phyloP scores from a whole-genome alignment of 345 rosid genomes.

The Eucalyptus rudis region DNA sequence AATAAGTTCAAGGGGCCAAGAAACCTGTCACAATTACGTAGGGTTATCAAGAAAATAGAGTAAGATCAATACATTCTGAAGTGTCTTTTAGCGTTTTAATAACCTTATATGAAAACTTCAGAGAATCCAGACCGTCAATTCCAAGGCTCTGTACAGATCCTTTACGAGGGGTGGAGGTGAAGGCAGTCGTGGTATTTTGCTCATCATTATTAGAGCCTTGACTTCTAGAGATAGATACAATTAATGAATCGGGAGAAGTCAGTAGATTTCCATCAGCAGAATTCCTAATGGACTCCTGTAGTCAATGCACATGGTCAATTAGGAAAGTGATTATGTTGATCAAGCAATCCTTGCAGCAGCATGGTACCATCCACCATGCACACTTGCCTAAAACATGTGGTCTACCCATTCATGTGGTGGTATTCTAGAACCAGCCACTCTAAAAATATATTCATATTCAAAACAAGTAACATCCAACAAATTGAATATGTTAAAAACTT shows the following conservation, averaged over 20 bases:
- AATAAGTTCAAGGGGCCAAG: conserved; percentile 99
- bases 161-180: conserved; percentile 38
- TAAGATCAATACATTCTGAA: not conserved
- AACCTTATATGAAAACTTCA: conserved; percentile 85
- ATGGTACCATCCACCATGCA: not conserved
- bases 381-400: not conserved
- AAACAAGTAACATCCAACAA: not conserved
- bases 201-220: conserved; percentile 40
- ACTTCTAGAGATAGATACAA: conserved; percentile 51
- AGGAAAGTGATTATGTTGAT: not conserved
- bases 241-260: conserved; percentile 76
- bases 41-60: not conserved
- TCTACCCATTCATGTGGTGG: not conserved
- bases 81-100: not conserved
- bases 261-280: conserved; percentile 81
- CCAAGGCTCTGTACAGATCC: conserved; percentile 42
- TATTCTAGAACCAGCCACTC: not conserved
- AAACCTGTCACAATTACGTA: conserved; percentile 33
- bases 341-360: not conserved
- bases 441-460: not conserved
- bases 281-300: conserved; percentile 90
- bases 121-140: conserved; percentile 64
- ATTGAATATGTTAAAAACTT: not conserved
- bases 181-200: conserved; percentile 23
- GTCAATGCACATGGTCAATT: not conserved